Conservation (phyloP, 495 filamentous ascomycete species). For the Penicillium lagena region DNA sequence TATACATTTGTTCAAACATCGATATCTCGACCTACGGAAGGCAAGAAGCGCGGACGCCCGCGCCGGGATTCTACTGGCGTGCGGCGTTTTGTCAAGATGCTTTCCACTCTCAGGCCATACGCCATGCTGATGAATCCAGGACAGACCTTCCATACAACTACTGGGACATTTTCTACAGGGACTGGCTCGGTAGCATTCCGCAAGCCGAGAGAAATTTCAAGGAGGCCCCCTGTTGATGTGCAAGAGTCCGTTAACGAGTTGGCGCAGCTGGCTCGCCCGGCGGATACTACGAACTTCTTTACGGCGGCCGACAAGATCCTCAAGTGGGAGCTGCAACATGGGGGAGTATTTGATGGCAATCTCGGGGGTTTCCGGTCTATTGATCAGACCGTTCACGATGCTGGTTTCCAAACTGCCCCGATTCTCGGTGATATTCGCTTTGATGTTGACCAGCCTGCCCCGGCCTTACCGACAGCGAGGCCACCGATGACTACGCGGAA, state of each 20-base stretch:
- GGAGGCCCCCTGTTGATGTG: constrained; percentile 4
- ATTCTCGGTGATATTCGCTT: constrained; percentile 31
- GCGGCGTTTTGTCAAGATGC: constrained; percentile 10
- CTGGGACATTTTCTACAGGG: constrained; percentile 41
- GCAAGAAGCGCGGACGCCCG: not conserved
- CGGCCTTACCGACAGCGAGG: not conserved
- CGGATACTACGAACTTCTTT: constrained; percentile 13
- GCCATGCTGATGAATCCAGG: constrained; percentile 42
- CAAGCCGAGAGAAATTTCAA: not conserved
- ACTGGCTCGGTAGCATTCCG: constrained; percentile 5
- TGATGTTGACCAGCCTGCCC: constrained; percentile 13
- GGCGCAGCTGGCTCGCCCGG: constrained; percentile 8
- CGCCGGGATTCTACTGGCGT: constrained; percentile 1
- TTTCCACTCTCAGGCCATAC: constrained; percentile 24
- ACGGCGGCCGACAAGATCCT: constrained; percentile 22
- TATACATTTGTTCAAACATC: constrained; percentile 14
- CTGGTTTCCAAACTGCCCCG: constrained; percentile 23
- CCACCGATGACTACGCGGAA: constrained; percentile 3
- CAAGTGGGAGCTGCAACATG: constrained; percentile 31
- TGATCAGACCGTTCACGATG: constrained; percentile 23
- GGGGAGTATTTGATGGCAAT: constrained; percentile 19
- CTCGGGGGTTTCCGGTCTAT: constrained; percentile 22
- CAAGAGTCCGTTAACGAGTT: constrained; percentile 24
- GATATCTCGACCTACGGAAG: constrained; percentile 14
- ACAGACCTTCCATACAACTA: constrained; percentile 31